Conservation (phyloP, 805 yeast genomes). For the Torulaspora delbrueckii region DNA sequence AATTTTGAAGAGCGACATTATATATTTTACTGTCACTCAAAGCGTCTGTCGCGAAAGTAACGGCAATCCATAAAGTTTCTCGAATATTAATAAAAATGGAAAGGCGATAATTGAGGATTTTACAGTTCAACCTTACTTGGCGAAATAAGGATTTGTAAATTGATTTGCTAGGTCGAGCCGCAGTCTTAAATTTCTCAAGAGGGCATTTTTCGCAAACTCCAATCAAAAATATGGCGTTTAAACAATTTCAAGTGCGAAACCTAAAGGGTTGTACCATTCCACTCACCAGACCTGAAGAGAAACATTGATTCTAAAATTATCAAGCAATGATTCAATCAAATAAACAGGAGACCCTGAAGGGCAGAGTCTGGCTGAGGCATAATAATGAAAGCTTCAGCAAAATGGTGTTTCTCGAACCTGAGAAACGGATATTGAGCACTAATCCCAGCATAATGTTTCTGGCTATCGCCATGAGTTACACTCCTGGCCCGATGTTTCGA, state of each 20-base stretch:
- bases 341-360: background rate
- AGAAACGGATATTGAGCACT: background rate
- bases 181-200: too few relatives aligned
- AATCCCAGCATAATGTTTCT: background rate
- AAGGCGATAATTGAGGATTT: too few relatives aligned
- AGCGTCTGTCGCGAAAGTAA: background rate
- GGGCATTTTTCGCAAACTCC: too few relatives aligned
- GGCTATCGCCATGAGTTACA: background rate
- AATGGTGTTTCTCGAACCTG: background rate
- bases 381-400: background rate
- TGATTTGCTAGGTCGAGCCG: background rate
- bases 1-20: background rate
- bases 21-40: slow-evolving; percentile 1
- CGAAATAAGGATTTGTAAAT: background rate
- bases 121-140: background rate
- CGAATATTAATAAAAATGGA: background rate
- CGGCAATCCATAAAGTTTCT: slow-evolving; percentile 3
- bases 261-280: background rate
- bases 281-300: background rate
- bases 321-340: background rate
- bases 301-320: background rate
- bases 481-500: background rate
- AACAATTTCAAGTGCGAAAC: background rate
- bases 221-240: background rate
- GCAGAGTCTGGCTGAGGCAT: background rate